These are phyloP conservation scores for Nakazawaea wickerhamii DNA, from an alignment of 805 yeast species.

Conservation along the genomic window DNA sequence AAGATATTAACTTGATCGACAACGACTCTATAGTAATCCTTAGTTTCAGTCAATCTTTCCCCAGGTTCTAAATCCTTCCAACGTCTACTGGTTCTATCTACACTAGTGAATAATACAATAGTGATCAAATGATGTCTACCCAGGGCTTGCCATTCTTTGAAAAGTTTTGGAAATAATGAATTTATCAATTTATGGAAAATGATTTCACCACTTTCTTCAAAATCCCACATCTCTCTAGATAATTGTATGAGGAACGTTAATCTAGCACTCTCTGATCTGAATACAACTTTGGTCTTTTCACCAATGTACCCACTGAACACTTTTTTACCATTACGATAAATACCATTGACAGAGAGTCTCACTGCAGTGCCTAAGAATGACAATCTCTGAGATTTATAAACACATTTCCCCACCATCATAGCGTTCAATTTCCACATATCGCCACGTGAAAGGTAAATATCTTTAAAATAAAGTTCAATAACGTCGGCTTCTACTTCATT, in stretches of 20 bases:
- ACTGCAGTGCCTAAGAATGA: conserved; percentile 54
- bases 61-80: conserved; percentile 64
- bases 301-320: conserved; percentile 75
- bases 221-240: conserved; percentile 96
- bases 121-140: conserved; percentile 91
- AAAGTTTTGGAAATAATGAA: conserved; percentile 85
- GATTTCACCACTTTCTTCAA: conserved; percentile 93
- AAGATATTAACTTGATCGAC: conserved; percentile 89
- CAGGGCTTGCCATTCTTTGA: conserved; percentile 78
- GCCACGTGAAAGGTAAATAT: conserved; percentile 77
- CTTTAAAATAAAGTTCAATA: conserved; percentile 76
- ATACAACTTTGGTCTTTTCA: conserved; percentile 69
- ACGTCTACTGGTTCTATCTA: conserved; percentile 46
- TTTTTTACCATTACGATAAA: conserved; percentile 63
- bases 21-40: conserved; percentile 86
- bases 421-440: conserved; percentile 88
- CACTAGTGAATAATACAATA: conserved; percentile 79
- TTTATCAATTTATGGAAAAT: conserved; percentile 89
- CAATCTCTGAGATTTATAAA: conserved; percentile 60
- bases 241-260: conserved; percentile 80
- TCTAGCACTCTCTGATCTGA: conserved; percentile 87
- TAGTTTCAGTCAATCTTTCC: conserved; percentile 58
- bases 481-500: conserved; percentile 67
- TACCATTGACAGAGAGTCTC: conserved; percentile 56
- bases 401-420: conserved; percentile 53